Evolutionary conservation across 2,329 filamentous ascomycete genomes (phyloP).

Genomic region (Seiridium cupressi): DNA sequence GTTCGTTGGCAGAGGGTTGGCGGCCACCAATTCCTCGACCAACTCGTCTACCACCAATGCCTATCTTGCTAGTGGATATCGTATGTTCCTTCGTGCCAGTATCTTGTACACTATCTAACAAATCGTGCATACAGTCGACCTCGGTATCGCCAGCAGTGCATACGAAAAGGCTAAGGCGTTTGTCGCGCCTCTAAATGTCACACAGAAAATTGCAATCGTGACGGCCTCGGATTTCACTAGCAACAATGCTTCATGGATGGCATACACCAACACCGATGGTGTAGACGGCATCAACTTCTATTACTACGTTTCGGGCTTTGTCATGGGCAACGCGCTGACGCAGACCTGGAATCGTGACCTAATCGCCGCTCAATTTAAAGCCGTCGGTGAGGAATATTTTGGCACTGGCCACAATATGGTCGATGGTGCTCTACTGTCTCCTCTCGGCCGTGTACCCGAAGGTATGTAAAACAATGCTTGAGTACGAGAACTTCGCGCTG

Average conservation of each 20-base stretch:
- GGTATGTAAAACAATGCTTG: too few relatives aligned
- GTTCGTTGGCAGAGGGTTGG: neutral
- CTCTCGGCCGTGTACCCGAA: slow-evolving; percentile 4
- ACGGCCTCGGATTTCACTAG: neutral
- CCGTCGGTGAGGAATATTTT: slow-evolving; percentile 16
- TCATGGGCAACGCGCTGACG: slow-evolving; percentile 13
- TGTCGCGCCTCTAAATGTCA: neutral
- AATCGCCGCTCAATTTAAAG: slow-evolving; percentile 12
- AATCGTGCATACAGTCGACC: neutral
- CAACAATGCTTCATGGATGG: neutral
- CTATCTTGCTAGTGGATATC: neutral
- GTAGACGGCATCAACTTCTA: slow-evolving; percentile 13
- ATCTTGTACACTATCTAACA: too few relatives aligned
- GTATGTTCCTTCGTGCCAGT: too few relatives aligned
- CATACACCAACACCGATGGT: slow-evolving; percentile 12
- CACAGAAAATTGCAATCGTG: slow-evolving; percentile 4
- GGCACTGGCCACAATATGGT: slow-evolving; percentile 12
- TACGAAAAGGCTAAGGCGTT: slow-evolving; percentile 3
- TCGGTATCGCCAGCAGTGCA: slow-evolving; percentile 1
- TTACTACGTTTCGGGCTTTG: slow-evolving; percentile 16
- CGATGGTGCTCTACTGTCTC: slow-evolving; percentile 10
- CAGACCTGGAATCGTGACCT: slow-evolving; percentile 18
- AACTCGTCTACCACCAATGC: neutral
- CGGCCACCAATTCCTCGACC: neutral
- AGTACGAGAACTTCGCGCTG: too few relatives aligned